phyloP scores from a whole-genome alignment of 1,284 basidiomycete species.

The Heliocybe sulcata region DNA sequence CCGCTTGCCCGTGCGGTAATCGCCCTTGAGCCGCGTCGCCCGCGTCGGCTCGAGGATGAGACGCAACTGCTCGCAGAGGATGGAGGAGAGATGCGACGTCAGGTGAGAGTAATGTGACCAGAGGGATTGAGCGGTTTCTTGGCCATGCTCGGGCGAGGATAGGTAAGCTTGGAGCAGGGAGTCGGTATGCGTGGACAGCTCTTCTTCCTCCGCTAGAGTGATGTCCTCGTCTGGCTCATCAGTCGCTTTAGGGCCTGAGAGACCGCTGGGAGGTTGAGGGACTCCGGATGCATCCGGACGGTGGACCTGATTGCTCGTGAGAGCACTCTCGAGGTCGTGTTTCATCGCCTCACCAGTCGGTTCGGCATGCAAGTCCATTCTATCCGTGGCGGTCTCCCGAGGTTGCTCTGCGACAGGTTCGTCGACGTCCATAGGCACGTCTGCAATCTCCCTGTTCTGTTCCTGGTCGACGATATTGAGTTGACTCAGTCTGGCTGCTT shows the following conservation, averaged over 20 bases:
- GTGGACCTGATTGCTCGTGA: constrained; percentile 30
- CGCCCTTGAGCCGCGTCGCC: constrained; percentile 92
- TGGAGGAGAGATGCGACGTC: constrained; percentile 88
- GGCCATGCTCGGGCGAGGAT: constrained; percentile 41
- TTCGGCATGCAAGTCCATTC: constrained; percentile 22
- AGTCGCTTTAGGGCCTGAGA: constrained; percentile 2
- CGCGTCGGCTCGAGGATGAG: constrained; percentile 94
- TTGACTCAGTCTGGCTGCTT: constrained; percentile 77
- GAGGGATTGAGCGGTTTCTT: constrained; percentile 62
- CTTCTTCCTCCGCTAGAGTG: constrained; percentile 22
- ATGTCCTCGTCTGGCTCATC: constrained; percentile 26
- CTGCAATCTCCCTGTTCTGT: constrained; percentile 22
- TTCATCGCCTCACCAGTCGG: constrained; percentile 21
- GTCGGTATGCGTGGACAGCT: constrained; percentile 45
- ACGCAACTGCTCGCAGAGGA: constrained; percentile 93
- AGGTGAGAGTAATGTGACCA: constrained; percentile 91
- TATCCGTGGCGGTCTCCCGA: constrained; percentile 15
- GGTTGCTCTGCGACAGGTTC: constrained; percentile 17
- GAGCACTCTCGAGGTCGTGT: constrained; percentile 38
- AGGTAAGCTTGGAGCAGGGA: constrained; percentile 44
- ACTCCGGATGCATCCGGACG: constrained; percentile 9
- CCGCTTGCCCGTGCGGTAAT: constrained; percentile 97
- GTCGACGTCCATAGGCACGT: constrained; percentile 44
- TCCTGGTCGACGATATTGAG: constrained; percentile 70
- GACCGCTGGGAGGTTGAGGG: not conserved